phyloP scores from a whole-genome alignment of 768 basidiomycete genomes.

The Cystobasidiopsis lactophilus region DNA sequence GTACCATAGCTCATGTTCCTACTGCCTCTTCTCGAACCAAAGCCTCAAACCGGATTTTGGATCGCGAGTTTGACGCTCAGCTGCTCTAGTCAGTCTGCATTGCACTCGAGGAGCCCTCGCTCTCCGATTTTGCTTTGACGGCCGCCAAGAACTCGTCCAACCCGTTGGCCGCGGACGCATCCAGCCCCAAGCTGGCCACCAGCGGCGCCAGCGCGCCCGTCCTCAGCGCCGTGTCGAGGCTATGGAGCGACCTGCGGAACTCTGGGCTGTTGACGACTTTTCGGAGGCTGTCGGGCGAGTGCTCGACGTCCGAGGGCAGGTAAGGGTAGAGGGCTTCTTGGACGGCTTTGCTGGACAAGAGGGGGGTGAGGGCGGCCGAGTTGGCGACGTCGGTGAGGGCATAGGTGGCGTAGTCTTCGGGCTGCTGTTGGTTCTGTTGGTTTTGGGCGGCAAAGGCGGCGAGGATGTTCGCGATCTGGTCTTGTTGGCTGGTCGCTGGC shows the following conservation, averaged over 20 bases:
- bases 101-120: background rate
- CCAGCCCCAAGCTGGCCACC: constrained; percentile 4
- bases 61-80: too few relatives aligned
- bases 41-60: too few relatives aligned
- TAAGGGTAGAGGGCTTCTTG: constrained; percentile 9
- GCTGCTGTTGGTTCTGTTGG: background rate
- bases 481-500: background rate
- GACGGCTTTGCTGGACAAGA: background rate
- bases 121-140: constrained; percentile 7
- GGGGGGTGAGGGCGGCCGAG: constrained; percentile 2
- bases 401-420: background rate
- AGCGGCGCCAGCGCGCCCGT: constrained; percentile 10
- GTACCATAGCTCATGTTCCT: too few relatives aligned
- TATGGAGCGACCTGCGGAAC: background rate
- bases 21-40: too few relatives aligned
- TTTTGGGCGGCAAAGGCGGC: background rate
- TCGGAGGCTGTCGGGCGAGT: constrained; percentile 6
- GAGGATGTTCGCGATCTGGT: background rate
- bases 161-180: constrained; percentile 9
- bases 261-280: constrained; percentile 2
- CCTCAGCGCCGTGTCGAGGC: constrained; percentile 8
- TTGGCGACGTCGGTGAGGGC: constrained; percentile 6
- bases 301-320: constrained; percentile 3
- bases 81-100: constrained; percentile 14
- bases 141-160: constrained; percentile 10